phyloP scores from a whole-genome alignment of 2,329 filamentous ascomycete genomes.

The Nannizziopsis arthrosporioides region DNA sequence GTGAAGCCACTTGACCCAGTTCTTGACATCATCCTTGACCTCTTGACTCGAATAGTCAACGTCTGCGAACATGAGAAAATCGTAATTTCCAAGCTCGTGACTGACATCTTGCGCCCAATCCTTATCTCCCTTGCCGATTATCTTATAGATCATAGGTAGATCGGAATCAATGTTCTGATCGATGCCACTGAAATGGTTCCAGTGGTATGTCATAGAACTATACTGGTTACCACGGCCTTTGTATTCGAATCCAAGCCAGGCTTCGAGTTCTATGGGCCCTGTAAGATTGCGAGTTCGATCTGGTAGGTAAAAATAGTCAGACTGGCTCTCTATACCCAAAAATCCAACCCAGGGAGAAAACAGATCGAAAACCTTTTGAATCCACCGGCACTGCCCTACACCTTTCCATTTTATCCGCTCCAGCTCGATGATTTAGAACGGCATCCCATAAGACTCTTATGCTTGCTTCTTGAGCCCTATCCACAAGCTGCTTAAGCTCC shows the following conservation, averaged over 20 bases:
- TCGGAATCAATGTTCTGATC: constrained; percentile 51
- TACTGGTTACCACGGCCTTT: constrained; percentile 49
- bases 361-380: constrained; percentile 28
- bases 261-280: constrained; percentile 51
- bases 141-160: constrained; percentile 53
- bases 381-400: constrained; percentile 55
- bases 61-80: constrained; percentile 61
- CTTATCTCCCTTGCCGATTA: constrained; percentile 49
- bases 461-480: constrained; percentile 41
- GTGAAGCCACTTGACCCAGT: constrained; percentile 58
- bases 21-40: constrained; percentile 51
- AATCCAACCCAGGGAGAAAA: no score
- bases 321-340: background rate
- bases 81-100: constrained; percentile 54
- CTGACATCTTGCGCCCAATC: constrained; percentile 53
- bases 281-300: constrained; percentile 19
- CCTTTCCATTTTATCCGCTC: constrained; percentile 53
- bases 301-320: constrained; percentile 2
- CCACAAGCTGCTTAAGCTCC: constrained; percentile 45
- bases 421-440: constrained; percentile 61
- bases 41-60: constrained; percentile 54
- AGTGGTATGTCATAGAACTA: constrained; percentile 52
- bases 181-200: constrained; percentile 56
- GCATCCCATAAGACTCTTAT: constrained; percentile 57
- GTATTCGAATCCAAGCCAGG: constrained; percentile 58